Percentiles rank a stretch among this genome's conserved stretches.
These are phyloP conservation scores for Aspergillus heteromorphus DNA, from an alignment of 495 filamentous ascomycete genomes.

Conservation along the genomic window DNA sequence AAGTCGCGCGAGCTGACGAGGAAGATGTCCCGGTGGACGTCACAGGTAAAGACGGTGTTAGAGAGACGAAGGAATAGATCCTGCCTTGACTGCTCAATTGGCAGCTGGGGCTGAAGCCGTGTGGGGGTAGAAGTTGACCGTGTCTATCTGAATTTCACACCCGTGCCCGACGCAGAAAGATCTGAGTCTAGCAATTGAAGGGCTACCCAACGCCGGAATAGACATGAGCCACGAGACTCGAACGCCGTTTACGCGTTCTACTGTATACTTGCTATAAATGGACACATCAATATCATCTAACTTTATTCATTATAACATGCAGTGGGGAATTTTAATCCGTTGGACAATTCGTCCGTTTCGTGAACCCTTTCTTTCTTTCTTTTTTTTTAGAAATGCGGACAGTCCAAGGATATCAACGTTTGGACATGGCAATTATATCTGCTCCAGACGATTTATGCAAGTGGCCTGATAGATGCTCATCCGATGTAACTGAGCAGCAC, in stretches of 20 bases:
- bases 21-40: constrained; percentile 43
- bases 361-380: background rate
- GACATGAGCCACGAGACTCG: background rate
- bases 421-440: background rate
- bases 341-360: too few species aligned
- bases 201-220: background rate
- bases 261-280: background rate
- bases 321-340: background rate
- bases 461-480: constrained; percentile 9
- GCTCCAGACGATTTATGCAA: background rate
- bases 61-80: constrained; percentile 4
- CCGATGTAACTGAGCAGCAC: constrained; percentile 55
- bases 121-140: background rate
- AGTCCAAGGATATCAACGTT: background rate
- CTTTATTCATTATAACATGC: constrained; percentile 1
- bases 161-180: too few species aligned
- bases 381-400: background rate
- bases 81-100: background rate
- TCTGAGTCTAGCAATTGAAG: too few species aligned
- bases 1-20: constrained; percentile 40
- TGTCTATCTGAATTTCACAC: too few species aligned
- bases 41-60: constrained; percentile 21
- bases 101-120: background rate
- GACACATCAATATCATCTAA: background rate
- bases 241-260: background rate